A percentile compares a stretch with the other conserved stretches of the same genome.
Evolutionary conservation across 208 protist genomes (phyloP).

Genomic region (Naegleria fowleri): DNA sequence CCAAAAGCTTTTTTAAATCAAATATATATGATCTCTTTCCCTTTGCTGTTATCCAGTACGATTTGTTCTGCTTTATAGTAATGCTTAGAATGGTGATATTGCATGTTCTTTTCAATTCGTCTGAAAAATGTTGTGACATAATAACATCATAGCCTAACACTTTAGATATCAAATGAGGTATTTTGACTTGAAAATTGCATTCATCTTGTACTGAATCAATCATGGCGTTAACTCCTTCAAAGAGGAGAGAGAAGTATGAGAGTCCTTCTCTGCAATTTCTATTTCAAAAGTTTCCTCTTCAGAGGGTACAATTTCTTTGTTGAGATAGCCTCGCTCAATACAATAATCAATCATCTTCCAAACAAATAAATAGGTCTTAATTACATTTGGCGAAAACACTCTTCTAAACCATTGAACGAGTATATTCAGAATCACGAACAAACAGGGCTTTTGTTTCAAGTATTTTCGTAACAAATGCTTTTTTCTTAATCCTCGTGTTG

Average conservation of each 20-base stretch:
- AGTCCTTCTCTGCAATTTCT: not conserved
- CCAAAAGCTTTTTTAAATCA: not conserved
- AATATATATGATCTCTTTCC: not conserved
- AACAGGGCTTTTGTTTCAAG: not conserved
- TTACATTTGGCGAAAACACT: not conserved
- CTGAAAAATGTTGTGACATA: not conserved
- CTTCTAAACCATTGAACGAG: not conserved
- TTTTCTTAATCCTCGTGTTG: not conserved
- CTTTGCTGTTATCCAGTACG: not conserved
- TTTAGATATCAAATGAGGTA: not conserved
- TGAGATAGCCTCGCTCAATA: not conserved
- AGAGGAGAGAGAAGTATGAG: not conserved
- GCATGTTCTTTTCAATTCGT: not conserved
- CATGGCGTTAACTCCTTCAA: not conserved
- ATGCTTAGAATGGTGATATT: not conserved
- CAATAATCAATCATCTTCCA: not conserved
- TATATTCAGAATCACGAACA: not conserved
- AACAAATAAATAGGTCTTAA: not conserved
- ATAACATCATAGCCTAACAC: not conserved
- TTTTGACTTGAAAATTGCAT: not conserved
- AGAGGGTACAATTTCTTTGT: not conserved
- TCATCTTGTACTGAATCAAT: not conserved
- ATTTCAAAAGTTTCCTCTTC: not conserved
- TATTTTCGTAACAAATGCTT: not conserved
- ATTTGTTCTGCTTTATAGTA: too few relatives aligned